phyloP scores from a whole-genome alignment of 176 grass and related monocot genomes.

The Raddia distichophylla region DNA sequence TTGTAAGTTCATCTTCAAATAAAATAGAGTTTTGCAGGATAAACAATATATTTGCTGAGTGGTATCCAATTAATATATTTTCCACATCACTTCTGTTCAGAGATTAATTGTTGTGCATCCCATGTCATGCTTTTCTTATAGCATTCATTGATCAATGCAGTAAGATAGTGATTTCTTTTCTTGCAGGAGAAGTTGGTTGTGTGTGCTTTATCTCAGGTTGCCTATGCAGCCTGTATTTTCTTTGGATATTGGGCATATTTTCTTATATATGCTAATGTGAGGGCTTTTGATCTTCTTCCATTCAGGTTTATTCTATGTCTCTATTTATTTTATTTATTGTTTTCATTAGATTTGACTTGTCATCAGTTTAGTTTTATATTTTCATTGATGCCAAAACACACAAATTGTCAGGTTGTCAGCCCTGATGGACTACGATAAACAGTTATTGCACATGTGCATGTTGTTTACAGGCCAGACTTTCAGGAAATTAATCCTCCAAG shows the following conservation, averaged over 20 bases:
- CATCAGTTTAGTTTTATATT: slow-evolving; percentile 29
- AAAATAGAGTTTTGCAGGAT: slow-evolving; percentile 11
- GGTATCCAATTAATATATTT: slow-evolving; percentile 2
- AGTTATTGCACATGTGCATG: slow-evolving; percentile 92
- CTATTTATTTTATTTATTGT: slow-evolving; percentile 13
- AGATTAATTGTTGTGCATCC: neutral
- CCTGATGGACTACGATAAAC: slow-evolving; percentile 78
- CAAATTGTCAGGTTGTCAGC: slow-evolving; percentile 63
- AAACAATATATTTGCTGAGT: slow-evolving; percentile 9
- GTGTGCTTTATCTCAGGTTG: slow-evolving; percentile 90
- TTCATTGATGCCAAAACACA: slow-evolving; percentile 23
- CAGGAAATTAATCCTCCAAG: slow-evolving; percentile 92
- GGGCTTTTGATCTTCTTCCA: slow-evolving; percentile 61
- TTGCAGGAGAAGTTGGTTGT: slow-evolving; percentile 81
- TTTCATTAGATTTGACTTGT: slow-evolving; percentile 21
- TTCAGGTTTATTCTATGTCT: slow-evolving; percentile 64
- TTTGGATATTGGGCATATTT: slow-evolving; percentile 93
- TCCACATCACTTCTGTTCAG: neutral
- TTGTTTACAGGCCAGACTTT: slow-evolving; percentile 95
- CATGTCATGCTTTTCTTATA: slow-evolving; percentile 16
- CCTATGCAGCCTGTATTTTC: slow-evolving; percentile 70
- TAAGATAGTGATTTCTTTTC: slow-evolving; percentile 36
- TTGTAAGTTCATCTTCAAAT: slow-evolving; percentile 2
- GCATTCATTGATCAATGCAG: slow-evolving; percentile 35
- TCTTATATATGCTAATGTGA: slow-evolving; percentile 54